Percentiles rank a stretch among this genome's conserved stretches.
Evolutionary conservation across 75 land plant genomes (phyloP).

Genomic region (Selaginella moellendorffii): DNA sequence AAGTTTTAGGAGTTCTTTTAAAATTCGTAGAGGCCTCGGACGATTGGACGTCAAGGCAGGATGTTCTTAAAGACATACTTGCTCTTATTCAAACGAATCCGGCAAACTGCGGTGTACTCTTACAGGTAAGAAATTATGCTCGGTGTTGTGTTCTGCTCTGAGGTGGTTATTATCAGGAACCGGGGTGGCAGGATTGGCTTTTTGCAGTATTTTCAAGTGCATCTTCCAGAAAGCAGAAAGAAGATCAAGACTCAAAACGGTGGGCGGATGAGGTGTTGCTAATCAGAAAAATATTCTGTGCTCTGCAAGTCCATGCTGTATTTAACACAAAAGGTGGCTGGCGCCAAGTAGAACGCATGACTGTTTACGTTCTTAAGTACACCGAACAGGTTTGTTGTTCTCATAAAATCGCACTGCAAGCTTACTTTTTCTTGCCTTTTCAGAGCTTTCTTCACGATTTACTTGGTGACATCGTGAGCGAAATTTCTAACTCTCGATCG

Average conservation of each 20-base stretch:
- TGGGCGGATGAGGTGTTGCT: constrained; percentile 34
- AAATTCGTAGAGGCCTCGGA: constrained; percentile 43
- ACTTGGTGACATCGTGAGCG: constrained; percentile 49
- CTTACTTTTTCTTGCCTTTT: background rate
- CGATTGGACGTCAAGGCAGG: constrained; percentile 32
- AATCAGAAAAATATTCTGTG: constrained; percentile 44
- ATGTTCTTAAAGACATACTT: constrained; percentile 52
- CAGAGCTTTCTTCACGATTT: constrained; percentile 16
- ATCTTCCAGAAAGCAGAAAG: constrained; percentile 8
- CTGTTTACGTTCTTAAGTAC: constrained; percentile 43
- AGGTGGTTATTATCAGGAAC: constrained; percentile 36
- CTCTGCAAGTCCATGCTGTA: constrained; percentile 56
- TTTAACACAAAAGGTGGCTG: constrained; percentile 73
- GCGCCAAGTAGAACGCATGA: constrained; percentile 70
- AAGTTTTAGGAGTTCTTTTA: constrained; percentile 53
- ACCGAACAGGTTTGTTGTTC: constrained; percentile 40
- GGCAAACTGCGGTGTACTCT: constrained; percentile 60
- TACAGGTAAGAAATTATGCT: constrained; percentile 32
- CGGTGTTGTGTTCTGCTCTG: background rate
- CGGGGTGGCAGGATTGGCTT: constrained; percentile 81
- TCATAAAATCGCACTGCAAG: background rate
- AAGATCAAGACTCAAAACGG: background rate
- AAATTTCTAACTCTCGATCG: constrained; percentile 35
- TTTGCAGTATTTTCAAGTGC: constrained; percentile 23
- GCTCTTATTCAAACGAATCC: constrained; percentile 72